Base-by-base conservation (phyloP, 345 rosid genomes). In the Citrus glauca region DNA sequence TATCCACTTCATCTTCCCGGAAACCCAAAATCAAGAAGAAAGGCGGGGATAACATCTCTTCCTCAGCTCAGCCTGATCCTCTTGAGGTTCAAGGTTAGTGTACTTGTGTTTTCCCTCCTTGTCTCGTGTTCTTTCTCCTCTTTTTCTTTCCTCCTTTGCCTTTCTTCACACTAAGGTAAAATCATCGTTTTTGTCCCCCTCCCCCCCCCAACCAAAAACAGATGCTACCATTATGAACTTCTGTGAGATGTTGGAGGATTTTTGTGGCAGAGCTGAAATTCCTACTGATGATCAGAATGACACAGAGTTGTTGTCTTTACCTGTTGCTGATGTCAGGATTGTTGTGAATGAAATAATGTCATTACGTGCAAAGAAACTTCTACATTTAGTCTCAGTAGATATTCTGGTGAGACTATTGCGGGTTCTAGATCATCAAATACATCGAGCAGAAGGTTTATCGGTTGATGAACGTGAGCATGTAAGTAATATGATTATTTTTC, bases 391-490 rank as follows among this genome's bases (percentile, higher is more conserved):
- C 78, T 94, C 97, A 72, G 92, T 87, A 70, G 97, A 94, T 85
- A 82, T 86, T 83, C 92, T 96, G 73, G 86, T 92, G 66, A 90
- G 90, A 81, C 79, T 91, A 70, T 83, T 96, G 75, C 87, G 77
- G 81, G 87, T 91, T 78, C 88, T 96, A 40, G 99, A 96, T 87
- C 92, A 90, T 85, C 99, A 96, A 84, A 96, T 96, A 83, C 99
- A 96, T 87, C 91, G 93, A 77, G 99, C 98, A 73, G 98, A 94
- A 85, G 99, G 99, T 74, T 86, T 94, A 76, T 90, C 98, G 14
- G 65, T 94, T 50, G 85, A 83, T 81, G 91, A 87, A 71, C 90
- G 72, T 79, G 95, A 94, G 56, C 88, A 87, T 82, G 99, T 96
- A 84, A 90, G 91, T 89, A 77, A 67, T 38, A 28, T 67, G 62